Evolutionary conservation across 495 filamentous ascomycete species (phyloP), one percentile per base, ranked within the genome.

Genomic region (Aspergillus steynii): DNA sequence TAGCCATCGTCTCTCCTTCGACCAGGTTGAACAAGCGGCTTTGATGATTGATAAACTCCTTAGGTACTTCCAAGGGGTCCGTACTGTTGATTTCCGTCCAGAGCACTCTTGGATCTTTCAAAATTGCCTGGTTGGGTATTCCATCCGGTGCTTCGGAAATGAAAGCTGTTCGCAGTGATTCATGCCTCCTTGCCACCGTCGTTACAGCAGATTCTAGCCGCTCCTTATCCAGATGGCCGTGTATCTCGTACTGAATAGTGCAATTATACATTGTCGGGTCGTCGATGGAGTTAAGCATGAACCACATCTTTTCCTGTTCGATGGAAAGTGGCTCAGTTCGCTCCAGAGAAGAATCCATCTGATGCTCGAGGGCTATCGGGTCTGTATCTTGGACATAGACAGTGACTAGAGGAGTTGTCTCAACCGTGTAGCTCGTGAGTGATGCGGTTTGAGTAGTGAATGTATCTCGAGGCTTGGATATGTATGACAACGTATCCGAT

Each of bases 131-230:
- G 8, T 25, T 8, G 7, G 58, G 32, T 8, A 32, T 47, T 5
- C 48, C 51, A 5, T 62, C 56, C 3, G 62, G 31, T 0, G 64
- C 27, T 15, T 71, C 69, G 0, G 54, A 60, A 46, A 73, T 65
- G 57, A 81, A 82, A 34, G 64, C 68, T 0, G 80, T 83, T 0
- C 81, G 65, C 0, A 83, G 58, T 0, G 78, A 60, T 60, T 84
- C 81, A 56, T 85, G 82, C 4, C 73, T 67, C 6, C 55, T 58
- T 0, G 50, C 62, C 2, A 80, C 70, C 1, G 53, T 26, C 1
- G 61, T 34, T 1, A 82, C 50, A 0, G 82, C 80, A 5, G 59
- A 56, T 2, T 69, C 59, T 4, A 85, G 61, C 1, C 59, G 51
- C 32, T 60, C n/a, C 52, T 62, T 20, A 48, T 67, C 37, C 2